Percentiles rank a stretch among this genome's conserved stretches.
phyloP scores from a whole-genome alignment of 768 basidiomycete genomes.

The Collybia mongolica region DNA sequence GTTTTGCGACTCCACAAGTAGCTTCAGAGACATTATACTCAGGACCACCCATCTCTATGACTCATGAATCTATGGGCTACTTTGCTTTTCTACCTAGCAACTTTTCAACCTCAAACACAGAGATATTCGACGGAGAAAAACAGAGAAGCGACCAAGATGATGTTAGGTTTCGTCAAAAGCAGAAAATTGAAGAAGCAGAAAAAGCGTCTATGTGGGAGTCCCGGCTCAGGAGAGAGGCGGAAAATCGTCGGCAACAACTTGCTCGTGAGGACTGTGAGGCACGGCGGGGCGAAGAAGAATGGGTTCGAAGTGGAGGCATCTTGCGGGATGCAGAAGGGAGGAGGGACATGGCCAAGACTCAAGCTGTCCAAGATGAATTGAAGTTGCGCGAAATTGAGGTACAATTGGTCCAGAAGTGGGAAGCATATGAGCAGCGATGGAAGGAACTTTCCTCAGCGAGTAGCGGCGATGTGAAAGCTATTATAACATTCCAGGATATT shows the following conservation, averaged over 20 bases:
- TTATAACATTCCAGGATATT: slow-evolving; percentile 47
- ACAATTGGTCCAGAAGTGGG: slow-evolving; percentile 40
- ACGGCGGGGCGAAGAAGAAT: slow-evolving; percentile 51
- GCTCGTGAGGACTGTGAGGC: slow-evolving; percentile 39
- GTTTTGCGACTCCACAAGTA: too few relatives aligned
- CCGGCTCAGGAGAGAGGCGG: slow-evolving; percentile 3
- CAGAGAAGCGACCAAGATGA: not conserved
- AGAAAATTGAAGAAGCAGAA: slow-evolving; percentile 1
- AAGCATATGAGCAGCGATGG: slow-evolving; percentile 57
- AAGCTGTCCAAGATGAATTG: slow-evolving; percentile 46
- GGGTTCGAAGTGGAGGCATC: slow-evolving; percentile 59
- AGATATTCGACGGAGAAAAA: not conserved
- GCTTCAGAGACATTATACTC: too few relatives aligned
- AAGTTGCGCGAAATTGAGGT: slow-evolving; percentile 41
- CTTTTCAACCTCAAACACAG: not conserved
- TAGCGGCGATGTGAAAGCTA: slow-evolving; percentile 4
- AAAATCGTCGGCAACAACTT: slow-evolving; percentile 12
- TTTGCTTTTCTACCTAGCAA: slow-evolving; percentile 7
- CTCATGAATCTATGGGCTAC: slow-evolving; percentile 4
- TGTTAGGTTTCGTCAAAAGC: not conserved
- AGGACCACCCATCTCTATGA: not conserved
- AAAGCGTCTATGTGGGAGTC: slow-evolving; percentile 2
- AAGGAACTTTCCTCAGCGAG: slow-evolving; percentile 26
- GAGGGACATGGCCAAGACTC: slow-evolving; percentile 50
- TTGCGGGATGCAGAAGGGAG: slow-evolving; percentile 49